These are phyloP conservation scores for Venturiaceae sp. DNA, from an alignment of 2,329 filamentous ascomycete species.

Conservation along the genomic window DNA sequence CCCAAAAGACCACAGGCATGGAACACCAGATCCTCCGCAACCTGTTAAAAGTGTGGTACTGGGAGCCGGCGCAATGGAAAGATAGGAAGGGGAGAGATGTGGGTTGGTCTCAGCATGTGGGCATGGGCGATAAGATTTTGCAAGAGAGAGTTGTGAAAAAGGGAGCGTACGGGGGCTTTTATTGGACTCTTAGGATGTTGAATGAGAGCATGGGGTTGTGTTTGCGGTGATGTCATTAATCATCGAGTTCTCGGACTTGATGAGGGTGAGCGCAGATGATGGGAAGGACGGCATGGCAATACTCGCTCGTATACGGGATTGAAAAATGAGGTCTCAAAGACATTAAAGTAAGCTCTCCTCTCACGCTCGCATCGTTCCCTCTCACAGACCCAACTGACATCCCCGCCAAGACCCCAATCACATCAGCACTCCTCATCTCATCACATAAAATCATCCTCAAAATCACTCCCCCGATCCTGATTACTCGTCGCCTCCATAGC, in stretches of 20 bases:
- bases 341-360: too few species aligned
- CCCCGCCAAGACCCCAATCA: neutral
- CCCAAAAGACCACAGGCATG: conserved; percentile 51
- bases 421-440: neutral
- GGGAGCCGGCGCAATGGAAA: conserved; percentile 24
- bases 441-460: conserved; percentile 85
- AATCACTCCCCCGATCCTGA: conserved; percentile 67
- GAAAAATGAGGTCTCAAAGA: too few species aligned
- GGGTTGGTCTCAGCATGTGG: too few species aligned
- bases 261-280: too few species aligned
- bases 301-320: too few species aligned
- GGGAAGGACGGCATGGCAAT: too few species aligned
- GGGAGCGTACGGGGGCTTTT: conserved; percentile 3
- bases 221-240: conserved; percentile 15
- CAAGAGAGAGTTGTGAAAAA: neutral
- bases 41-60: conserved; percentile 41
- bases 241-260: too few species aligned
- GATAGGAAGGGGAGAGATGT: conserved; percentile 10
- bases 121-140: too few species aligned
- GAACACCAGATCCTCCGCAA: conserved; percentile 68
- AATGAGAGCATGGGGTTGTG: conserved; percentile 65
- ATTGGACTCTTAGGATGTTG: conserved; percentile 61
- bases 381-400: neutral
- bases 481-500: conserved; percentile 72
- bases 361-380: neutral